Evolutionary conservation across 768 basidiomycete species (phyloP).

Genomic region (Suillus americanus): DNA sequence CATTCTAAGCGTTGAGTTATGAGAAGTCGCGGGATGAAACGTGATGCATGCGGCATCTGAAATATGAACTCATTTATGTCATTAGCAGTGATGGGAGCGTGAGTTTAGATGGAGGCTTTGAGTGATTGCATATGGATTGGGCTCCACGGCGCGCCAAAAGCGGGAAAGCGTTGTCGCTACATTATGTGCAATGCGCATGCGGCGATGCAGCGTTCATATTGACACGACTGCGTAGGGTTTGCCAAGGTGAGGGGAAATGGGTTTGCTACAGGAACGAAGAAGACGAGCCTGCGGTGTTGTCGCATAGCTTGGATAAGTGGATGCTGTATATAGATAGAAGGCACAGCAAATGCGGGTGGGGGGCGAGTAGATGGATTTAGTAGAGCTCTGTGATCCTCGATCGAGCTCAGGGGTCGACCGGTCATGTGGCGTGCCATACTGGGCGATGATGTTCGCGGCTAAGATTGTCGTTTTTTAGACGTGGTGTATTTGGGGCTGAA

Average conservation of each 20-base stretch:
- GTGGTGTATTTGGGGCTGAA: not conserved
- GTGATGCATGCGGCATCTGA: not conserved
- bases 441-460: not conserved
- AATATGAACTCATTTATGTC: constrained; percentile 3
- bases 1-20: not conserved
- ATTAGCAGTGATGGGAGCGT: not conserved
- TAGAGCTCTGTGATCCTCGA: not conserved
- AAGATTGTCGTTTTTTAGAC: constrained; percentile 1
- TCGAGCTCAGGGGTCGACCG: not conserved
- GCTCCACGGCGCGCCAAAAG: constrained; percentile 5
- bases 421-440: not conserved
- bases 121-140: not conserved
- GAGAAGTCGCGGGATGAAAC: not conserved
- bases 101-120: constrained; percentile 2
- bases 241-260: not conserved
- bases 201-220: not conserved
- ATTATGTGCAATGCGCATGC: constrained; percentile 3
- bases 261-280: constrained; percentile 2
- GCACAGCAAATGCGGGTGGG: not conserved
- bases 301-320: not conserved
- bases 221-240: not conserved
- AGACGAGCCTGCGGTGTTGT: not conserved
- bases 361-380: constrained; percentile 1
- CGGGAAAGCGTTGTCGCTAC: constrained; percentile 1
- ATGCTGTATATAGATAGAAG: constrained; percentile 5